A percentile compares a stretch with the other conserved stretches of the same genome.
These are phyloP conservation scores for Picochlorum sp. DNA, from an alignment of 139 green algal species.

Conservation along the genomic window DNA sequence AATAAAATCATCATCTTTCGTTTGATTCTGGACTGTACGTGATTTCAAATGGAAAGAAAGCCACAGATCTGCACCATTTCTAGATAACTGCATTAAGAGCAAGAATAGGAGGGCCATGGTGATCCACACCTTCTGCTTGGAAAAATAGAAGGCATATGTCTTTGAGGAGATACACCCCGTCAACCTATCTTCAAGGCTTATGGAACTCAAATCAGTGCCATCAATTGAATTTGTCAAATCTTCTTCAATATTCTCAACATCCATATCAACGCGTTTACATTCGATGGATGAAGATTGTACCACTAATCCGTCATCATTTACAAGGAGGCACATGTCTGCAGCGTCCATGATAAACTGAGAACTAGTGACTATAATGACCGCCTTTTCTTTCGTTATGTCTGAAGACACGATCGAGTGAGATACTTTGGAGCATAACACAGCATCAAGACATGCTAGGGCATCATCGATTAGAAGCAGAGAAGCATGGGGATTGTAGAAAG, in stretches of 20 bases:
- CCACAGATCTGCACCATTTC: conserved; percentile 68
- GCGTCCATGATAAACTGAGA: conserved; percentile 11
- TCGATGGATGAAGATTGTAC: no score
- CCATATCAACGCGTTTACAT: no score
- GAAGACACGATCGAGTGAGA: conserved; percentile 36
- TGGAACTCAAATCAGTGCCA: no score
- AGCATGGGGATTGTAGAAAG: conserved; percentile 46
- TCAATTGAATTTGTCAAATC: no score
- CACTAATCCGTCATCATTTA: no score
- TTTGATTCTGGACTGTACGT: conserved; percentile 38
- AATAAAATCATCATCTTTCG: not conserved
- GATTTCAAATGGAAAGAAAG: conserved; percentile 27
- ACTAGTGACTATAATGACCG: conserved; percentile 45
- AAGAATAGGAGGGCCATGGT: not conserved
- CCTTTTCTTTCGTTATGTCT: conserved; percentile 27
- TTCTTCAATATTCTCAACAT: no score
- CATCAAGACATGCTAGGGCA: conserved; percentile 54
- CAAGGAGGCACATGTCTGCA: conserved; percentile 18
- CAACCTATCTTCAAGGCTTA: not conserved
- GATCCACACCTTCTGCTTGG: not conserved
- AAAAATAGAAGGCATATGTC: conserved; percentile 1
- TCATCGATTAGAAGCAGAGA: conserved; percentile 7
- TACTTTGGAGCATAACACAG: conserved; percentile 28
- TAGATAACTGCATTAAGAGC: conserved; percentile 65
- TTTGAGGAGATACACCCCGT: not conserved